Conservation (phyloP, 1,284 basidiomycete genomes). For the Ganoderma multipileum region DNA sequence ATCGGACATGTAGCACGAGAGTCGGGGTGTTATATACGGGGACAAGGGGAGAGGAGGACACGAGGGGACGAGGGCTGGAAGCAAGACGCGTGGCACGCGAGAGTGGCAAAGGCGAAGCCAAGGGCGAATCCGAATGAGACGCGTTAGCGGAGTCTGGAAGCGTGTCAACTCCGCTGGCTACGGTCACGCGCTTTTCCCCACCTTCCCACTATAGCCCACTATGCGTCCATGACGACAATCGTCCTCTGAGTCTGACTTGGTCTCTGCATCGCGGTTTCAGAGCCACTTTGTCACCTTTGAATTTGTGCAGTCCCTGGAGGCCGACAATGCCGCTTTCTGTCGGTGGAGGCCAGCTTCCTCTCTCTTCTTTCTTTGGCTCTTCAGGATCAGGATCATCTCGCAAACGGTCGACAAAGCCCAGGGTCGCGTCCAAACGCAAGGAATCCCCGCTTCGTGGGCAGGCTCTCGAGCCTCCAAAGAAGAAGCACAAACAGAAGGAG, state of each 20-base stretch:
- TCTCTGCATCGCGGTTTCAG: background rate
- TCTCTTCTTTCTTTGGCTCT: conserved; percentile 29
- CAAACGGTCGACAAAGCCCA: conserved; percentile 16
- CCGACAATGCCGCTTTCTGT: conserved; percentile 23
- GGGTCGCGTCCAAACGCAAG: conserved; percentile 21
- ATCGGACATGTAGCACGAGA: conserved; percentile 34
- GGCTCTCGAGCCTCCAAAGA: conserved; percentile 7
- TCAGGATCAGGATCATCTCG: conserved; percentile 12
- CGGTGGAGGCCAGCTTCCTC: conserved; percentile 31
- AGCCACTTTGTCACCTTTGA: too few species aligned
- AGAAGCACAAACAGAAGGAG: conserved; percentile 27
- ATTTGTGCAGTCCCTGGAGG: too few species aligned
- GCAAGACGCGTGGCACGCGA: conserved; percentile 9
- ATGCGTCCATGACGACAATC: background rate
- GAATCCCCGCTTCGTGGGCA: background rate
- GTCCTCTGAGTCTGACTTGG: background rate
- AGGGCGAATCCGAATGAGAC: conserved; percentile 15
- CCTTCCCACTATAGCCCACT: too few species aligned
- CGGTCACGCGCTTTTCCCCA: conserved; percentile 12
- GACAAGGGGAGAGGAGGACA: conserved; percentile 10
- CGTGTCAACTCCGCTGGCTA: conserved; percentile 36
- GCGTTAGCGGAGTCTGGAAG: conserved; percentile 34
- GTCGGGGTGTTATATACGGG: background rate
- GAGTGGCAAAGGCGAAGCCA: conserved; percentile 3
- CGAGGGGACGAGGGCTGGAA: background rate